phyloP scores from a whole-genome alignment of 2,329 filamentous ascomycete genomes.

The Xylaria sp. region DNA sequence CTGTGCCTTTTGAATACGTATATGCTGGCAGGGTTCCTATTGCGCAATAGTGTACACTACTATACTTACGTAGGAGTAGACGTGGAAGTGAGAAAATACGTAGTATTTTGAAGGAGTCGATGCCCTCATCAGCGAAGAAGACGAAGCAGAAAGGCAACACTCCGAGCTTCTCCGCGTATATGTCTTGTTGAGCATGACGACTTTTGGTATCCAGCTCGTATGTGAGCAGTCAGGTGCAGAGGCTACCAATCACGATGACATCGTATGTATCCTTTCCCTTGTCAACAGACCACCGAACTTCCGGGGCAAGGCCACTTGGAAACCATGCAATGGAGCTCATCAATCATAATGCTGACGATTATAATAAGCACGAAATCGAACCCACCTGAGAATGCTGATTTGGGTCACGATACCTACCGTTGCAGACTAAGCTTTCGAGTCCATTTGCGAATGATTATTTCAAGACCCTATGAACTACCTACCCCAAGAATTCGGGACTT shows the following conservation, averaged over 20 bases:
- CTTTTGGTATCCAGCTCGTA: slow-evolving; percentile 9
- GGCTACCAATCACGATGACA: slow-evolving; percentile 11
- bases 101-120: not conserved
- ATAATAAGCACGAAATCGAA: slow-evolving; percentile 4
- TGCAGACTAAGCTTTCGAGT: not conserved
- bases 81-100: not conserved
- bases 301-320: slow-evolving; percentile 8
- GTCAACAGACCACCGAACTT: slow-evolving; percentile 7
- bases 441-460: not conserved
- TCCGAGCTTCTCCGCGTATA: not conserved
- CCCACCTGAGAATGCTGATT: not conserved
- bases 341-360: not conserved
- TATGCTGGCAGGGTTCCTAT: not conserved
- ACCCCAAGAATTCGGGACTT: not conserved
- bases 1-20: slow-evolving; percentile 16
- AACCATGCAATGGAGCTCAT: slow-evolving; percentile 16
- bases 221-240: slow-evolving; percentile 3
- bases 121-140: not conserved
- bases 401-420: not conserved
- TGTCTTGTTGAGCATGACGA: not conserved
- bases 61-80: not conserved
- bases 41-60: not conserved
- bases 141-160: not conserved
- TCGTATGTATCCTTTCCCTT: slow-evolving; percentile 12
- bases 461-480: not conserved